Evolutionary conservation across 495 filamentous ascomycete species (phyloP).

Genomic region (Penicillium coprophilum): DNA sequence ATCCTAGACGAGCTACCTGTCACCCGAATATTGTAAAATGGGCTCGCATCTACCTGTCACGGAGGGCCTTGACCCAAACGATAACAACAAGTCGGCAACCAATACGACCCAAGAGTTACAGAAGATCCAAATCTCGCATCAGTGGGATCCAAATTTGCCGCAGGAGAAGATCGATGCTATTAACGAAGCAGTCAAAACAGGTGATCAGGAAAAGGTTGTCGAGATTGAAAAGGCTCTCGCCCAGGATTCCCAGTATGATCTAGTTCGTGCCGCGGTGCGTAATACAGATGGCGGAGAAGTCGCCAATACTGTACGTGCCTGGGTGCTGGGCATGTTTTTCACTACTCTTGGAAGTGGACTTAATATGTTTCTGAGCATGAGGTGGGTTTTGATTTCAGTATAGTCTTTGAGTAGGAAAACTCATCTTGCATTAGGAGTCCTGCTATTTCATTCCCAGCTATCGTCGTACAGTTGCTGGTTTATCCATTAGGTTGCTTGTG

Average conservation of each 20-base stretch:
- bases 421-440: constrained; percentile 16
- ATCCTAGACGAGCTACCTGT: no score
- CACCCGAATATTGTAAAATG: not conserved
- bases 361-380: constrained; percentile 29
- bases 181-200: constrained; percentile 13
- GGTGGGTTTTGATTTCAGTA: constrained; percentile 8
- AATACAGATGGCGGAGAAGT: constrained; percentile 22
- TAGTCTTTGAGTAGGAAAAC: not conserved
- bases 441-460: constrained; percentile 55
- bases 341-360: constrained; percentile 21
- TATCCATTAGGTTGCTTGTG: constrained; percentile 60
- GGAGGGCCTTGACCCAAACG: constrained; percentile 1
- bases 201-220: constrained; percentile 22
- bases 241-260: constrained; percentile 25
- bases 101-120: constrained; percentile 13
- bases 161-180: constrained; percentile 23
- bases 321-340: constrained; percentile 24
- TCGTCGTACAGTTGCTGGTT: constrained; percentile 63
- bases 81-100: constrained; percentile 3
- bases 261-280: constrained; percentile 24
- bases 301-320: constrained; percentile 22
- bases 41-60: not conserved
- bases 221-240: constrained; percentile 17
- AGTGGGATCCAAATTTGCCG: constrained; percentile 25
- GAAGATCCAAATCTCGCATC: constrained; percentile 15